Evolutionary conservation across 1,284 basidiomycete genomes (phyloP).

Genomic region (Amylostereum chailletii): DNA sequence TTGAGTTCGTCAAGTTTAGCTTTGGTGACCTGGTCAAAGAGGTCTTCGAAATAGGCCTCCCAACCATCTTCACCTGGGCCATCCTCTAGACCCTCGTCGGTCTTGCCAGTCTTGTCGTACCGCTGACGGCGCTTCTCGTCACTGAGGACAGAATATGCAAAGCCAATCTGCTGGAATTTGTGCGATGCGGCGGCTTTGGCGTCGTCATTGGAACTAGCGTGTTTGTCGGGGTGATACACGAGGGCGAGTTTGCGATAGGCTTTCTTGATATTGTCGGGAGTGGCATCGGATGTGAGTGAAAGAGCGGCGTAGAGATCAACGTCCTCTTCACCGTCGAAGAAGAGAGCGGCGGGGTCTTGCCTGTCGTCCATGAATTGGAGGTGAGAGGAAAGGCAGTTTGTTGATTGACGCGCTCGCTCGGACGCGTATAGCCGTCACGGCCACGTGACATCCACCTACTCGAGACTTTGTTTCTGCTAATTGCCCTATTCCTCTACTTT

Average conservation of each 20-base stretch:
- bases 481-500: no score
- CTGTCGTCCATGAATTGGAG: slow-evolving; percentile 28
- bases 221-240: slow-evolving; percentile 84
- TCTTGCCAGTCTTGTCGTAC: slow-evolving; percentile 80
- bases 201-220: slow-evolving; percentile 50
- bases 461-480: no score
- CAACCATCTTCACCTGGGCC: slow-evolving; percentile 79
- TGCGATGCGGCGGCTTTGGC: slow-evolving; percentile 55
- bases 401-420: background rate
- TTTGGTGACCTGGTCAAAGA: slow-evolving; percentile 82
- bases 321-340: slow-evolving; percentile 64
- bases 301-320: slow-evolving; percentile 77
- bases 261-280: slow-evolving; percentile 65
- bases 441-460: no score
- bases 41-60: slow-evolving; percentile 86
- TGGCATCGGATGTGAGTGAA: slow-evolving; percentile 42
- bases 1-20: slow-evolving; percentile 86
- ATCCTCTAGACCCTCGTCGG: slow-evolving; percentile 70
- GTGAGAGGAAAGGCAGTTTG: slow-evolving; percentile 1
- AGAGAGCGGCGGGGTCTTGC: slow-evolving; percentile 66
- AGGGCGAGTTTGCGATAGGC: slow-evolving; percentile 83
- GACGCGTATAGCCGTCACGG: slow-evolving; percentile 5
- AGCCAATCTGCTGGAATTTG: slow-evolving; percentile 86
- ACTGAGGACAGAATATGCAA: slow-evolving; percentile 80
- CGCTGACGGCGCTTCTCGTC: slow-evolving; percentile 68